Base-by-base conservation (phyloP, 306 rosid genomes). In the Canavalia ensiformis region DNA sequence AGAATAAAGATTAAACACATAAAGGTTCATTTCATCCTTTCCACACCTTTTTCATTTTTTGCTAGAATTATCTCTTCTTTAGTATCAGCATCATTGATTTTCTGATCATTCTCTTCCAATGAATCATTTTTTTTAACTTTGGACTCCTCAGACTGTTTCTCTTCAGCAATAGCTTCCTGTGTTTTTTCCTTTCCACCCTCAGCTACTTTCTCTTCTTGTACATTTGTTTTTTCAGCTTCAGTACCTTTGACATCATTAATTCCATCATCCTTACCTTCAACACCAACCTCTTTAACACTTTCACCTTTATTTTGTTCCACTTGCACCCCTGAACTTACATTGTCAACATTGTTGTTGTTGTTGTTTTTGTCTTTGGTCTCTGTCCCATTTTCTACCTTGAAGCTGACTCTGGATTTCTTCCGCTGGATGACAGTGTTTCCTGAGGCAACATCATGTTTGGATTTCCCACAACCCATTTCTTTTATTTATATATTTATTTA, bases 381-480 rank as follows among this genome's bases (percentile, higher is more conserved):
- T 41, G 76, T 64, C 72, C 18, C 46, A 55, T 42, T 81, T 82
- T 83, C 80, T 66, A 5, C 77, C 71, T 69, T 84, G 74, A 68
- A 35, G 1, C 5, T 42, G 60, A 63, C 81, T 3, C 39, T 42
- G n/a, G 91, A 76, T 86, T 86, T 86, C 87, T 87, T 90, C 84
- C 82, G 88, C 54, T 65, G 79, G 68, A 87, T 70, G 80, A 88
- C 29, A 2, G 93, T 88, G 79, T 90, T 90, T 51, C 81, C 84
- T 37, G 94, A 80, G 52, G 84, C 94, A 55, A 94, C 88, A 45
- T 85, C 95, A 50, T 81, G 89, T 78, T 94, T 94, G 13, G 97
- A 94, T 82, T 94, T 90, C 55, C 95, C 92, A 58, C 97, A 92
- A 55, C 95, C 97, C 97, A 95, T 95, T 29, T 58, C 28, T 60